These are phyloP conservation scores for Fonsecaea nubica DNA, from an alignment of 2,329 filamentous ascomycete genomes.

Conservation along the genomic window DNA sequence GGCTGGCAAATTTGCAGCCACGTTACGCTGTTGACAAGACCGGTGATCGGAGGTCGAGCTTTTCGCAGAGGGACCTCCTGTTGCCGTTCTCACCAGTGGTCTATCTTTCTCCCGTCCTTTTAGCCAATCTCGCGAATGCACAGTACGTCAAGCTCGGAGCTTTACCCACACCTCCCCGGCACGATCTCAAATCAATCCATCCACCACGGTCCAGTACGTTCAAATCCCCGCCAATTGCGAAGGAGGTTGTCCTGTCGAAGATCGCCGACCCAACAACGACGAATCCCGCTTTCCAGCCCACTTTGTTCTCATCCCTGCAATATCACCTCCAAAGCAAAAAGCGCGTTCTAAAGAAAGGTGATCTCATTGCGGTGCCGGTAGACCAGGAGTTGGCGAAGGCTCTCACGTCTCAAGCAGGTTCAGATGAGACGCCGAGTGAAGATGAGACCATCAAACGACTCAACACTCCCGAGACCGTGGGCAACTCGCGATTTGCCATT, in stretches of 20 bases:
- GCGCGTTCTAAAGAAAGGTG: constrained; percentile 82
- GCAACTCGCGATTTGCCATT: constrained; percentile 30
- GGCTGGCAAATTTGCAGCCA: constrained; percentile 59
- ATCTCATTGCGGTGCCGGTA: constrained; percentile 86
- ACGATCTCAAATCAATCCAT: constrained; percentile 30
- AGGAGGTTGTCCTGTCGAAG: constrained; percentile 85
- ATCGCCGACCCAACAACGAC: constrained; percentile 87
- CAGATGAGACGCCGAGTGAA: constrained; percentile 67
- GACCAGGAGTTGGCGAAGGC: constrained; percentile 84
- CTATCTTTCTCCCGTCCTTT: constrained; percentile 83
- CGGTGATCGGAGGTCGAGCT: constrained; percentile 60
- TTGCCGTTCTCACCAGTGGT: constrained; percentile 63
- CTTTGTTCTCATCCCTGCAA: constrained; percentile 84
- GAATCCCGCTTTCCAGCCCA: constrained; percentile 82
- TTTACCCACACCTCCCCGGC: constrained; percentile 44
- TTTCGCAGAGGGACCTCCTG: constrained; percentile 55
- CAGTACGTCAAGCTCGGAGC: constrained; percentile 80
- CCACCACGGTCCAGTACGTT: constrained; percentile 33
- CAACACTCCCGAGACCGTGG: constrained; percentile 38
- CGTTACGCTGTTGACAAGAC: constrained; percentile 62
- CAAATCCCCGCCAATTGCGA: constrained; percentile 65
- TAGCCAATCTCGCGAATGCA: constrained; percentile 82
- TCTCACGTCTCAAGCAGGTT: constrained; percentile 71
- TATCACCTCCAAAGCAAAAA: constrained; percentile 83
- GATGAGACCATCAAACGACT: constrained; percentile 68